These are phyloP conservation scores for Maudiozyma turicensis DNA, from an alignment of 805 yeast species.

Conservation along the genomic window DNA sequence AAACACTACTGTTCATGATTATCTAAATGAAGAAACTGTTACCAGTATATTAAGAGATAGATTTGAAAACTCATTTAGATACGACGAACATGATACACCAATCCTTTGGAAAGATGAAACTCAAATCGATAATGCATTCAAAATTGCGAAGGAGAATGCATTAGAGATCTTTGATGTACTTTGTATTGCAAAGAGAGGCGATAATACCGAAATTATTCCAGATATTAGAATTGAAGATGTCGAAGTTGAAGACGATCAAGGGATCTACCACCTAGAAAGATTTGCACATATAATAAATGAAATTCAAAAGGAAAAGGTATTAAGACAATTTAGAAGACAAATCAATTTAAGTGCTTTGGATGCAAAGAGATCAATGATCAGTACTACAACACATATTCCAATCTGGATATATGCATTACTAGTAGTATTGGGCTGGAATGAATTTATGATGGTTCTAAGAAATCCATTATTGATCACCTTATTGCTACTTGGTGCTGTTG, in stretches of 20 bases:
- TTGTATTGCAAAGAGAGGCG: conserved; percentile 43
- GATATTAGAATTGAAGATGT: conserved; percentile 35
- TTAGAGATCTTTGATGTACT: conserved; percentile 48
- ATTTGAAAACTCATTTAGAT: conserved; percentile 77
- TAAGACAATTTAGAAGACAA: conserved; percentile 56
- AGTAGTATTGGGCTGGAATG: conserved; percentile 87
- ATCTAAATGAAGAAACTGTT: conserved; percentile 56
- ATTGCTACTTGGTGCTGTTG: conserved; percentile 47
- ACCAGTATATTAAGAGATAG: conserved; percentile 59
- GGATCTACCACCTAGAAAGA: conserved; percentile 31
- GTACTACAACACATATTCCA: conserved; percentile 73
- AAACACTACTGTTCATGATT: conserved; percentile 48
- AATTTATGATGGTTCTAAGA: conserved; percentile 76
- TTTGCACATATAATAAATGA: conserved; percentile 52
- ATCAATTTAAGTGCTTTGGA: conserved; percentile 75
- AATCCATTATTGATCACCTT: conserved; percentile 76
- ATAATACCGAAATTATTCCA: conserved; percentile 51
- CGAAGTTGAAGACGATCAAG: conserved; percentile 32
- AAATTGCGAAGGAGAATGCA: conserved; percentile 50
- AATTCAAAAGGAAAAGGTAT: conserved; percentile 46
- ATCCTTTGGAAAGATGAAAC: conserved; percentile 63
- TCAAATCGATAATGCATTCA: conserved; percentile 66
- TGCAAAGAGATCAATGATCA: conserved; percentile 78
- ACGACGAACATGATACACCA: conserved; percentile 76
- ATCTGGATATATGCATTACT: conserved; percentile 67